Percentiles rank a stretch among this genome's conserved stretches.
Evolutionary conservation across 805 yeast genomes (phyloP).

Genomic region (Scheffersomyces coipomensis): DNA sequence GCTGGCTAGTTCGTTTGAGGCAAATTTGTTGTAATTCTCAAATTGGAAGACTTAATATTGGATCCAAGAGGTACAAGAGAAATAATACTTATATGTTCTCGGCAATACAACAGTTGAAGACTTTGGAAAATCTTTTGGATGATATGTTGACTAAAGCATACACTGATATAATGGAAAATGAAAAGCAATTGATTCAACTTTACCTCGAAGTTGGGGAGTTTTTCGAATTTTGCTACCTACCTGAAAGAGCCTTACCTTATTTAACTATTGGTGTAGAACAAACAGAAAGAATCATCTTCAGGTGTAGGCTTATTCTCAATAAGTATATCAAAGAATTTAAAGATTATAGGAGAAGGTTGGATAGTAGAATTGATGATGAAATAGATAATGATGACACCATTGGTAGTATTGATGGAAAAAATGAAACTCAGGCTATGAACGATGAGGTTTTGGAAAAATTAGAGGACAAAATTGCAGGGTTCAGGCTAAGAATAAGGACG

Average conservation of each 20-base stretch:
- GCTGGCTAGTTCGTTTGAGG: constrained; percentile 69
- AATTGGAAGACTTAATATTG: constrained; percentile 30
- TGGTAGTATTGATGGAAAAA: constrained; percentile 1
- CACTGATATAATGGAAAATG: constrained; percentile 46
- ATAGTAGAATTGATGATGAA: constrained; percentile 16
- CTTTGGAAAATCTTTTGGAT: constrained; percentile 64
- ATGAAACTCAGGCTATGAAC: constrained; percentile 3
- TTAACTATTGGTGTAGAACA: constrained; percentile 42
- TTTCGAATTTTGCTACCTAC: constrained; percentile 54
- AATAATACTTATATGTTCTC: constrained; percentile 10
- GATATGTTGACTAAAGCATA: constrained; percentile 60
- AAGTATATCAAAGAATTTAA: constrained; percentile 13
- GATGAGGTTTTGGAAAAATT: constrained; percentile 10
- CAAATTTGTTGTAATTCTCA: constrained; percentile 85
- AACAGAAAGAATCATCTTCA: constrained; percentile 21
- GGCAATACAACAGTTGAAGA: constrained; percentile 31
- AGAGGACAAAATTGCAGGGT: constrained; percentile 22
- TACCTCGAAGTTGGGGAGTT: constrained; percentile 67
- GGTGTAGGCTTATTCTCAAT: constrained; percentile 18
- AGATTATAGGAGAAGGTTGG: constrained; percentile 21
- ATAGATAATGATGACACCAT: constrained; percentile 15
- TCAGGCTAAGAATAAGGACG: constrained; percentile 36
- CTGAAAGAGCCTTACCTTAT: constrained; percentile 47
- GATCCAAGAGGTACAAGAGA: constrained; percentile 20
- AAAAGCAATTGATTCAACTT: constrained; percentile 45